A percentile compares a stretch with the other conserved stretches of the same genome.
These are phyloP conservation scores for Kurtzmaniella natalensis DNA, from an alignment of 1,139 yeast genomes.

Conservation along the genomic window DNA sequence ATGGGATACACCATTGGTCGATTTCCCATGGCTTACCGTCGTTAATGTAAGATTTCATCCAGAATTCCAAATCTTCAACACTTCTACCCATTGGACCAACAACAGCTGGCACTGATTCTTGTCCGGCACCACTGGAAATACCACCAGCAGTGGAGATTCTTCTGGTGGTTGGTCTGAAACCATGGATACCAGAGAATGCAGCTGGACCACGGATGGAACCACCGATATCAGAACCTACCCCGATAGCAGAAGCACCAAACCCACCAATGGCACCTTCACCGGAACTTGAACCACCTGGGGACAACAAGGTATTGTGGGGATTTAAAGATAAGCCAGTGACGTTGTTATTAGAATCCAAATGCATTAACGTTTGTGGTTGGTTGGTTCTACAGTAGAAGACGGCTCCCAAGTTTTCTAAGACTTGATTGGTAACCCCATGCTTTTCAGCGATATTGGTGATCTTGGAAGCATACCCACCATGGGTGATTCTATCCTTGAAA, in stretches of 20 bases:
- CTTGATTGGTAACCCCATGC: constrained; percentile 48
- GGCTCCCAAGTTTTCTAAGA: constrained; percentile 61
- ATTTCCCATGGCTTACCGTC: constrained; percentile 66
- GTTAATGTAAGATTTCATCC: constrained; percentile 54
- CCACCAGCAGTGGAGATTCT: constrained; percentile 52
- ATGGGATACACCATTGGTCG: constrained; percentile 51
- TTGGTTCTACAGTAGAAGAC: constrained; percentile 49
- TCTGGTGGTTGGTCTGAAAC: constrained; percentile 65
- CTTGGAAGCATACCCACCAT: constrained; percentile 58
- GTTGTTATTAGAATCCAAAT: constrained; percentile 41
- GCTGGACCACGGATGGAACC: constrained; percentile 78
- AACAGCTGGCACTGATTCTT: constrained; percentile 55
- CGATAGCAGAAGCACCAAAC: constrained; percentile 61
- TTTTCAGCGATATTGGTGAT: constrained; percentile 46
- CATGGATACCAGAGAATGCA: constrained; percentile 63
- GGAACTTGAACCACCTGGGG: constrained; percentile 64
- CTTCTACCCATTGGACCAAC: constrained; percentile 62
- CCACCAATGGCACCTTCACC: constrained; percentile 74
- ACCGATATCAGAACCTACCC: constrained; percentile 77
- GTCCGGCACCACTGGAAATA: constrained; percentile 52
- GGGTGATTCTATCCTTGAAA: constrained; percentile 52
- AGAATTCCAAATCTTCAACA: constrained; percentile 59
- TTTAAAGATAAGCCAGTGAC: constrained; percentile 34
- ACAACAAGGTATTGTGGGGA: constrained; percentile 37
- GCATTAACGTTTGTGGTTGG: constrained; percentile 49